Evolutionary conservation across 2,329 filamentous ascomycete genomes (phyloP), one percentile per base, ranked within the genome.

Genomic region (Sphaerulina vaccinii): DNA sequence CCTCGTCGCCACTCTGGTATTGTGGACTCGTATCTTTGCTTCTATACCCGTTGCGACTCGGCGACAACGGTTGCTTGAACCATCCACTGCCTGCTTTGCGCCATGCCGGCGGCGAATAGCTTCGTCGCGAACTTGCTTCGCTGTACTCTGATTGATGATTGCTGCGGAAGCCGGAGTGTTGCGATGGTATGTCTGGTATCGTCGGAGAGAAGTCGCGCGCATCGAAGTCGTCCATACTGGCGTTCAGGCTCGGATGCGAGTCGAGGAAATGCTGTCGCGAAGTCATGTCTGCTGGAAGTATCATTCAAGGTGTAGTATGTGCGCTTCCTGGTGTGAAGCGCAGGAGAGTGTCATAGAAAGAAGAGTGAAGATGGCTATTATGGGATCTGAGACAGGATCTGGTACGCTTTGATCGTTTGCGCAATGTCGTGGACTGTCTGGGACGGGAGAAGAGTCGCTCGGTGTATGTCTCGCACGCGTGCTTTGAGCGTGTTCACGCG

Each of bases 31-130:
- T 71, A 49, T 82, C 80, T 54, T 79, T 75, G 56, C 82, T 84
- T 49, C 72, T 68, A 52, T 74, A 76, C 9, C 75, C 76, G 59
- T 74, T 79, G 40, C 72, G 67, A 68, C 62, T 73, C 61, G 73
- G 62, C 69, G 67, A 62, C 37, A 68, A 45, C 10, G 59, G 51
- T 24, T 72, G 73, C 67, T 72, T 61, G 66, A 83, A 80, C 81
- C 80, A 83, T 54, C 76, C 75, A 64, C 79, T 84, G 57, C 79
- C 81, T 55, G 75, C 75, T 62, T 76, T 79, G 58, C 80, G 76
- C 76, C 83, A 84, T 10, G 82, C 82, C 2, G 84, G 84, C 35
- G 84, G 84, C 47, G 81, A 84, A 81, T 82, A 86, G 24, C 80
- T 81, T 42, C 78, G 76, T 53, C 79, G 75, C 47, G 71, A 64